These are phyloP conservation scores for Boletus huronensis DNA, from an alignment of 768 basidiomycete genomes.

Conservation along the genomic window DNA sequence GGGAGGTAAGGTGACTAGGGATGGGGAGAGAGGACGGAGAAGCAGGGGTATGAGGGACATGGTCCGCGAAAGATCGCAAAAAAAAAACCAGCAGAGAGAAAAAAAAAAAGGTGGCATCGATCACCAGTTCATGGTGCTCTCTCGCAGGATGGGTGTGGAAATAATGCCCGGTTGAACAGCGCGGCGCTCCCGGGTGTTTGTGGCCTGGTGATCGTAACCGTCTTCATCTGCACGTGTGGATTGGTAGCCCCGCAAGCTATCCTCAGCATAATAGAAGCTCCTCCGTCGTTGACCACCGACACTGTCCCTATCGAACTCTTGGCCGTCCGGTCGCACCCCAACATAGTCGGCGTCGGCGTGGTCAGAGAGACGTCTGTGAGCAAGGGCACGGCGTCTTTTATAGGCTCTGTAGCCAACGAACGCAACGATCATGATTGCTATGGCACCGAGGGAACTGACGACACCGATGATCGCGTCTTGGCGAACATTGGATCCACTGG, in stretches of 20 bases:
- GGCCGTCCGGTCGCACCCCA: slow-evolving; percentile 57
- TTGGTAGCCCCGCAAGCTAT: slow-evolving; percentile 65
- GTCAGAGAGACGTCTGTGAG: slow-evolving; percentile 72
- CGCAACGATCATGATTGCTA: slow-evolving; percentile 67
- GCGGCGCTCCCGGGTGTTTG: slow-evolving; percentile 53
- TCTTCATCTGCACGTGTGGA: slow-evolving; percentile 36
- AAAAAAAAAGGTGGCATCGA: neutral
- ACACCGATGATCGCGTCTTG: slow-evolving; percentile 92
- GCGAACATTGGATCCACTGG: slow-evolving; percentile 40
- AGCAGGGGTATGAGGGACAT: slow-evolving; percentile 13
- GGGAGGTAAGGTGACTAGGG: neutral
- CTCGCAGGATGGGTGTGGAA: slow-evolving; percentile 70
- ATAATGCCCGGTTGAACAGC: slow-evolving; percentile 60
- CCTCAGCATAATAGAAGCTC: slow-evolving; percentile 87
- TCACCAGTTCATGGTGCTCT: slow-evolving; percentile 88
- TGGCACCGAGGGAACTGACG: slow-evolving; percentile 74
- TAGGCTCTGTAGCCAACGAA: slow-evolving; percentile 70
- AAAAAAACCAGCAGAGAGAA: too few species aligned
- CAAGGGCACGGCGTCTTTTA: slow-evolving; percentile 62
- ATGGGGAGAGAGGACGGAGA: neutral
- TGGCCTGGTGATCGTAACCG: slow-evolving; percentile 34
- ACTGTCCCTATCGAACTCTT: slow-evolving; percentile 75
- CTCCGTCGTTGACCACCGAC: slow-evolving; percentile 68
- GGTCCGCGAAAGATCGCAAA: slow-evolving; percentile 9
- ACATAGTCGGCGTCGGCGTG: slow-evolving; percentile 19